Conservation (phyloP, 2,329 filamentous ascomycete species). For the Colletotrichum caudatum region DNA sequence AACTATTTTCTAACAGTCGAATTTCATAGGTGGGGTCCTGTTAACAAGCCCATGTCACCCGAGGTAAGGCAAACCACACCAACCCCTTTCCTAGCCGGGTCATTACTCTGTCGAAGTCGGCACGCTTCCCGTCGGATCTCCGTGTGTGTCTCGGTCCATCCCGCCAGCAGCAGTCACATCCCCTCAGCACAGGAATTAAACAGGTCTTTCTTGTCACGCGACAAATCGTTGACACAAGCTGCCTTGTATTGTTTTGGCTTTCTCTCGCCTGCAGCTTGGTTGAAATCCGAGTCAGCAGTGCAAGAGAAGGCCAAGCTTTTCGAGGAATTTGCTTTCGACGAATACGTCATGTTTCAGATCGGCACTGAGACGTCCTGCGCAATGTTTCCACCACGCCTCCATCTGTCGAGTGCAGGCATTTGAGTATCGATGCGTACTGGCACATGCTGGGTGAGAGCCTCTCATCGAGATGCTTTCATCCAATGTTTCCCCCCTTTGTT, state of each 20-base stretch:
- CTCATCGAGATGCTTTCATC: slow-evolving; percentile 31
- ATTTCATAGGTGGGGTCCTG: slow-evolving; percentile 82
- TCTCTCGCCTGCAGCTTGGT: neutral
- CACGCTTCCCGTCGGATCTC: slow-evolving; percentile 32
- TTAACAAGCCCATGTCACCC: slow-evolving; percentile 98
- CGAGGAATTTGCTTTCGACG: slow-evolving; percentile 12
- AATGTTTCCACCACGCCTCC: neutral
- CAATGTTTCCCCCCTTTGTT: neutral
- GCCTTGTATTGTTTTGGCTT: neutral
- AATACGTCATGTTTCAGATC: slow-evolving; percentile 39
- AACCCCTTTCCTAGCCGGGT: slow-evolving; percentile 12
- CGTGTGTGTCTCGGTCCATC: slow-evolving; percentile 25
- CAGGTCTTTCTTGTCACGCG: slow-evolving; percentile 25
- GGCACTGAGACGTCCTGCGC: slow-evolving; percentile 3
- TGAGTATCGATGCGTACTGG: slow-evolving; percentile 1
- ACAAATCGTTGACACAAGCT: neutral
- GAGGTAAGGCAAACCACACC: slow-evolving; percentile 75
- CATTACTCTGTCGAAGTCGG: slow-evolving; percentile 29
- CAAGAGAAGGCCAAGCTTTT: neutral
- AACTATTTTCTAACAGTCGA: slow-evolving; percentile 38
- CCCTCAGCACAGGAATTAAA: neutral
- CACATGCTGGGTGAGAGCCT: slow-evolving; percentile 5
- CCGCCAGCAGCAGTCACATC: slow-evolving; percentile 9
- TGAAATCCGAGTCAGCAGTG: slow-evolving; percentile 4
- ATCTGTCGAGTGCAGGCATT: neutral